Evolutionary conservation across 1,284 basidiomycete species (phyloP).

Genomic region (Malassezia psittaci): DNA sequence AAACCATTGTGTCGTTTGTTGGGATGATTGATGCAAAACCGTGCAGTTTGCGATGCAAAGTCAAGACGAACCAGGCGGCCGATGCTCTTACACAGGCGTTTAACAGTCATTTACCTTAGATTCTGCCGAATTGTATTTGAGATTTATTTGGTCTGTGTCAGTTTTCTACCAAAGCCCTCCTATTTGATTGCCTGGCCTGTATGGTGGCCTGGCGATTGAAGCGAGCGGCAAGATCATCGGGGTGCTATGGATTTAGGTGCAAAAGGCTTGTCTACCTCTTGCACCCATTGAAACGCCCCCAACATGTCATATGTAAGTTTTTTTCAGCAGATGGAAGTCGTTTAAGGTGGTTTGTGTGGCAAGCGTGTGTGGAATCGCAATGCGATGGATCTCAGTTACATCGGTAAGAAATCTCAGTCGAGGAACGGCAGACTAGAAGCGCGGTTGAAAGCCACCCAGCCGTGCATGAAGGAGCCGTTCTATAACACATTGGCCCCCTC

Average conservation of each 20-base stretch:
- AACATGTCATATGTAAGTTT: not conserved
- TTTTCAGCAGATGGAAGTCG: too few relatives aligned
- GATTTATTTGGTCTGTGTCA: not conserved
- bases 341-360: too few relatives aligned
- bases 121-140: not conserved
- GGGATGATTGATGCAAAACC: slow-evolving; percentile 33
- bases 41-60: slow-evolving; percentile 31
- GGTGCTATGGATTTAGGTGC: slow-evolving; percentile 20
- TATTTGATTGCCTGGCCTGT: slow-evolving; percentile 37
- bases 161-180: slow-evolving; percentile 19
- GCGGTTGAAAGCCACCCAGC: not conserved
- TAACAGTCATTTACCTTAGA: slow-evolving; percentile 11
- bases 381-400: too few relatives aligned
- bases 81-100: slow-evolving; percentile 25
- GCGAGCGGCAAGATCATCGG: slow-evolving; percentile 27
- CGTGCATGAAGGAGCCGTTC: slow-evolving; percentile 16
- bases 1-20: slow-evolving; percentile 27
- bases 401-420: not conserved
- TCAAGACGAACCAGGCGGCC: slow-evolving; percentile 32
- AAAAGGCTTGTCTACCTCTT: not conserved
- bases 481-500: not conserved
- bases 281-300: slow-evolving; percentile 19
- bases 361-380: too few relatives aligned
- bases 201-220: slow-evolving; percentile 38
- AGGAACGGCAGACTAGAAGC: slow-evolving; percentile 9